These are phyloP conservation scores for Cryptococcus hybrid DNA, from an alignment of 1,284 basidiomycete species.

Conservation along the genomic window DNA sequence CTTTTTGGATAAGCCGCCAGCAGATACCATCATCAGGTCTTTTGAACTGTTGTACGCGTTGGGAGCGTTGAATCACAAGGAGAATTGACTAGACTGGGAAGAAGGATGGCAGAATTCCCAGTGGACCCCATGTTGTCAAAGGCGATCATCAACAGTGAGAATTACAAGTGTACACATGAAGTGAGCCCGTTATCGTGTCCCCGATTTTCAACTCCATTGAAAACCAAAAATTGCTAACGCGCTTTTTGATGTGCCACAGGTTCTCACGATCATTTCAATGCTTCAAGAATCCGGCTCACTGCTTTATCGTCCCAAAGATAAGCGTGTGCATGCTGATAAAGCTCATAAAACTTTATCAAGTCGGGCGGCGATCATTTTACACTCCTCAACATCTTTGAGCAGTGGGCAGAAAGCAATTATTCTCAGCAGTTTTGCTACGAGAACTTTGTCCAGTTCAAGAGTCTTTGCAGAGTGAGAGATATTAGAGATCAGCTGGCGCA, in stretches of 20 bases:
- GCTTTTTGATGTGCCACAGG: conserved; percentile 50
- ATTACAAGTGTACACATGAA: conserved; percentile 95
- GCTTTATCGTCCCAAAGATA: conserved; percentile 97
- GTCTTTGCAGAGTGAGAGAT: conserved; percentile 87
- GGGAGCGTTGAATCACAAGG: conserved; percentile 88
- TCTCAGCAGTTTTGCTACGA: conserved; percentile 91
- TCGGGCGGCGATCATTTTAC: conserved; percentile 98
- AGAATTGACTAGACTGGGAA: conserved; percentile 87
- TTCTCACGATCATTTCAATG: conserved; percentile 97
- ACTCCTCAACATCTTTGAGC: conserved; percentile 94
- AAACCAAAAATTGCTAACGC: neutral
- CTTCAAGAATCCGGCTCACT: conserved; percentile 91
- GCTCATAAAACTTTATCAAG: conserved; percentile 95
- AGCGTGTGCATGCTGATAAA: conserved; percentile 91
- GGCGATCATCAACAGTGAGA: conserved; percentile 91
- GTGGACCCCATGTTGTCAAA: conserved; percentile 98
- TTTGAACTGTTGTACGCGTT: conserved; percentile 92
- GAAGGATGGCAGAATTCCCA: conserved; percentile 98
- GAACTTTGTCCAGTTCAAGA: conserved; percentile 98
- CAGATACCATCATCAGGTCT: conserved; percentile 95
- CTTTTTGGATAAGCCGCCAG: conserved; percentile 66
- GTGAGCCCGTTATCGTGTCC: conserved; percentile 51
- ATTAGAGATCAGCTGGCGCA: conserved; percentile 91
- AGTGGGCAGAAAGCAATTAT: conserved; percentile 97
- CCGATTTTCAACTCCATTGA: neutral